Evolutionary conservation across 1,284 basidiomycete species (phyloP).

Genomic region (Boletus smithii): DNA sequence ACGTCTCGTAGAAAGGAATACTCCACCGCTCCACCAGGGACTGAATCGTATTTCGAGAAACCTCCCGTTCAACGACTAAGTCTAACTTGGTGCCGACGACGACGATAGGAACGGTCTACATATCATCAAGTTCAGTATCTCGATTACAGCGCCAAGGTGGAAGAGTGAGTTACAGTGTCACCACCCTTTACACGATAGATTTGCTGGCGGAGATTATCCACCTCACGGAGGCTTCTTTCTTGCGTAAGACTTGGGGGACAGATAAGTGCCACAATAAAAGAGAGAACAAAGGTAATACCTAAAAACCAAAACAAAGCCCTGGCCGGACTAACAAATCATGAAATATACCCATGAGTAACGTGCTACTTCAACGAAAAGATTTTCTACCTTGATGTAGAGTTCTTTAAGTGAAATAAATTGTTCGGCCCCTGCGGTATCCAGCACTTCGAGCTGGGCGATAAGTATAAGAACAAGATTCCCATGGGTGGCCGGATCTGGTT

Average conservation of each 20-base stretch:
- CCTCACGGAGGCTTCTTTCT: slow-evolving; percentile 71
- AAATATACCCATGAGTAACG: slow-evolving; percentile 4
- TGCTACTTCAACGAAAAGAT: background rate
- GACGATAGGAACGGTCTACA: slow-evolving; percentile 71
- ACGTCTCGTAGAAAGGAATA: slow-evolving; percentile 82
- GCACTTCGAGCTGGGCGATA: slow-evolving; percentile 65
- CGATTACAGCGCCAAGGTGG: background rate
- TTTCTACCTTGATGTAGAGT: slow-evolving; percentile 67
- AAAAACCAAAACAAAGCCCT: slow-evolving; percentile 81
- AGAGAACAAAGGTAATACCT: slow-evolving; percentile 43
- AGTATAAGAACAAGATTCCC: slow-evolving; percentile 12
- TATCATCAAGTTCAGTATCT: slow-evolving; percentile 11
- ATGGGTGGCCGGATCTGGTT: slow-evolving; percentile 12
- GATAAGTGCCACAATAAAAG: slow-evolving; percentile 11
- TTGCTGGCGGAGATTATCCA: slow-evolving; percentile 76
- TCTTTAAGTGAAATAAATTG: slow-evolving; percentile 80
- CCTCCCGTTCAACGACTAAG: slow-evolving; percentile 77
- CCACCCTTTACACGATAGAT: slow-evolving; percentile 78
- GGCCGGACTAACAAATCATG: slow-evolving; percentile 51
- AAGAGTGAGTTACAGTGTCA: slow-evolving; percentile 45
- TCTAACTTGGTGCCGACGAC: slow-evolving; percentile 89
- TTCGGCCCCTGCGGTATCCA: slow-evolving; percentile 90
- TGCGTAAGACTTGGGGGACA: slow-evolving; percentile 61
- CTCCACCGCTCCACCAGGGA: slow-evolving; percentile 65
- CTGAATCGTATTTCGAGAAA: slow-evolving; percentile 64